Evolutionary conservation across 371 early-diverging fungal genomes (phyloP).

Genomic region (Syncephalis plumigaleata): DNA sequence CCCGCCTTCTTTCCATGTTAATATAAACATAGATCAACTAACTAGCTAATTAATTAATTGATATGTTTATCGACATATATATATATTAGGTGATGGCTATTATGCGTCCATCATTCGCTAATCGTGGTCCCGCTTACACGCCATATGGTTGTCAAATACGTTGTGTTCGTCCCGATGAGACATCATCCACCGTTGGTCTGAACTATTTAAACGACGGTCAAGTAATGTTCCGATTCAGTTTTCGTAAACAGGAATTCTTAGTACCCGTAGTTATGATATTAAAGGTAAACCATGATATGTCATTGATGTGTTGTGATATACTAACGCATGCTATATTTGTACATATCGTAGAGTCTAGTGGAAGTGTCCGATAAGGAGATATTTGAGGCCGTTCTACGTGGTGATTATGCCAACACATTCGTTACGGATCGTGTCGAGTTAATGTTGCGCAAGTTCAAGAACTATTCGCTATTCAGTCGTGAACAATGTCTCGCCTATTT

Average conservation of each 20-base stretch:
- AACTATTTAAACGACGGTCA: constrained; percentile 91
- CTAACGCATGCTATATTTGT: too few species aligned
- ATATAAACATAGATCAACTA: too few species aligned
- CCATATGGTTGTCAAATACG: constrained; percentile 78
- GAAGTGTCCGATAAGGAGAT: constrained; percentile 88
- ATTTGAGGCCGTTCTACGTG: constrained; percentile 73
- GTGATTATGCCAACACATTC: constrained; percentile 74
- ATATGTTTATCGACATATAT: too few species aligned
- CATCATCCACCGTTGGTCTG: constrained; percentile 80
- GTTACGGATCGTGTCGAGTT: constrained; percentile 88
- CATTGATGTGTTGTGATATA: not conserved
- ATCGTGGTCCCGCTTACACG: constrained; percentile 83
- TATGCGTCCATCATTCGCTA: constrained; percentile 73
- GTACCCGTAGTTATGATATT: constrained; percentile 86
- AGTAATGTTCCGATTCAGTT: constrained; percentile 72
- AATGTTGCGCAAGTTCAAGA: constrained; percentile 63
- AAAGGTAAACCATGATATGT: constrained; percentile 27
- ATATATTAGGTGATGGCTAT: constrained; percentile 53
- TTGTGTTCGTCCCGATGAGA: constrained; percentile 81
- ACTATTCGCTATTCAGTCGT: constrained; percentile 46
- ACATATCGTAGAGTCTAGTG: constrained; percentile 34
- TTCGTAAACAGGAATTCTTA: constrained; percentile 88
- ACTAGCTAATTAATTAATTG: not conserved
- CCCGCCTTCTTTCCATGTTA: too few species aligned
- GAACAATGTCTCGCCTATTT: constrained; percentile 72